These are phyloP conservation scores for Ceratocystis colombiana DNA, from an alignment of 2,329 filamentous ascomycete species.

Conservation along the genomic window DNA sequence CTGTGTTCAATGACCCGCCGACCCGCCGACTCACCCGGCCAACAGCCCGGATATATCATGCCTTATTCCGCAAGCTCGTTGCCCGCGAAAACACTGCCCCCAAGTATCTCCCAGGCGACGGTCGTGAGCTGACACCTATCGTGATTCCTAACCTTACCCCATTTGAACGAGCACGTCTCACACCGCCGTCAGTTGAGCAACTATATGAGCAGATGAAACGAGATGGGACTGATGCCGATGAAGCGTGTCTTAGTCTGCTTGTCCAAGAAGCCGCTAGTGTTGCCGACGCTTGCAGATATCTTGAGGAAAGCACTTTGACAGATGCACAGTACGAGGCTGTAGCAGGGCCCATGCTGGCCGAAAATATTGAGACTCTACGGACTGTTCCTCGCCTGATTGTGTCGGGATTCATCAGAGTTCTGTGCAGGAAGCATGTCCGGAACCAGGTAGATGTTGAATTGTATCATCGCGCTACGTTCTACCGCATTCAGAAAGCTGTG, in stretches of 20 bases:
- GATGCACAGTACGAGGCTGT: slow-evolving; percentile 15
- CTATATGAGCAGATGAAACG: slow-evolving; percentile 51
- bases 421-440: slow-evolving; percentile 23
- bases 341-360: slow-evolving; percentile 26
- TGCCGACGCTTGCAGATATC: slow-evolving; percentile 15
- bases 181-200: slow-evolving; percentile 48
- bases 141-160: slow-evolving; percentile 45
- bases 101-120: slow-evolving; percentile 28
- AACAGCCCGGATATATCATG: slow-evolving; percentile 41
- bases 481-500: slow-evolving; percentile 24
- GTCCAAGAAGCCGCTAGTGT: slow-evolving; percentile 41
- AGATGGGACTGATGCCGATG: slow-evolving; percentile 40
- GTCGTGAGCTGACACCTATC: slow-evolving; percentile 26
- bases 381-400: slow-evolving; percentile 25
- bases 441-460: slow-evolving; percentile 16
- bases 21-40: slow-evolving; percentile 32
- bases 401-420: slow-evolving; percentile 23
- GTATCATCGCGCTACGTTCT: slow-evolving; percentile 22
- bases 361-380: slow-evolving; percentile 14
- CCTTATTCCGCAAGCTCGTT: slow-evolving; percentile 51
- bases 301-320: slow-evolving; percentile 16
- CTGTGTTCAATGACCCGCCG: slow-evolving; percentile 37
- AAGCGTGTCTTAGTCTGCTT: slow-evolving; percentile 45
- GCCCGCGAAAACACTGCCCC: slow-evolving; percentile 30
- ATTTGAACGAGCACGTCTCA: slow-evolving; percentile 53